A percentile compares a stretch with the other conserved stretches of the same genome.
phyloP scores from a whole-genome alignment of 441 rosid genomes.

The Kokia cookei region DNA sequence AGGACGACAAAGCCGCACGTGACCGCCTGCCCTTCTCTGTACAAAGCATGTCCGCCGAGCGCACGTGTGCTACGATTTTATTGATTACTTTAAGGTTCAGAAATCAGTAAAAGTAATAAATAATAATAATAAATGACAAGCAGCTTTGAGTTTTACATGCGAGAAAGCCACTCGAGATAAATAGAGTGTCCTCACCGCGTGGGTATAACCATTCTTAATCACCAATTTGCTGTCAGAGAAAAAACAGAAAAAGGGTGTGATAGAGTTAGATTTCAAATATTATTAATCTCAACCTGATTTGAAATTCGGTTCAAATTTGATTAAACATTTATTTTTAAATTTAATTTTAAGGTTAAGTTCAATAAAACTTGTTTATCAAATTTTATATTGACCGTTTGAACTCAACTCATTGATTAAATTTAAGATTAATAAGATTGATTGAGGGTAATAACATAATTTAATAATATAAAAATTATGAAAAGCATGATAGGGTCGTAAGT shows the following conservation, averaged over 20 bases:
- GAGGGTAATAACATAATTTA: no score
- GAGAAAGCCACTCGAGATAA: not conserved
- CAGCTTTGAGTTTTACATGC: not conserved
- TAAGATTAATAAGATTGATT: no score
- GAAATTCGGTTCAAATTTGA: no score
- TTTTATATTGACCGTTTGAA: no score
- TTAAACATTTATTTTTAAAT: no score
- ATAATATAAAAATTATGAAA: no score
- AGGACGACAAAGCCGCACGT: constrained; percentile 30
- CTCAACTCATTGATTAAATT: no score
- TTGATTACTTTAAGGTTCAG: not conserved
- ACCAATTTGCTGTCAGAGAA: not conserved
- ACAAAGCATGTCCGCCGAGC: constrained; percentile 16
- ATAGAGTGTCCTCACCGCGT: not conserved
- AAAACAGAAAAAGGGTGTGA: no score
- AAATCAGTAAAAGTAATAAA: not conserved
- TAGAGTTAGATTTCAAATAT: no score
- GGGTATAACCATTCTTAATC: not conserved
- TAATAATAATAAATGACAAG: not conserved
- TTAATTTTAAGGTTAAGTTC: no score
- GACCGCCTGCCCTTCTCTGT: constrained; percentile 19
- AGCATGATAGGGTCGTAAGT: rapidly evolving
- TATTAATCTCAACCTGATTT: no score
- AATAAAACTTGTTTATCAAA: no score
- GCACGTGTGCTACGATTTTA: constrained; percentile 29